Base-by-base conservation (phyloP, 1,284 basidiomycete genomes). In the Gomphus bonarii region DNA sequence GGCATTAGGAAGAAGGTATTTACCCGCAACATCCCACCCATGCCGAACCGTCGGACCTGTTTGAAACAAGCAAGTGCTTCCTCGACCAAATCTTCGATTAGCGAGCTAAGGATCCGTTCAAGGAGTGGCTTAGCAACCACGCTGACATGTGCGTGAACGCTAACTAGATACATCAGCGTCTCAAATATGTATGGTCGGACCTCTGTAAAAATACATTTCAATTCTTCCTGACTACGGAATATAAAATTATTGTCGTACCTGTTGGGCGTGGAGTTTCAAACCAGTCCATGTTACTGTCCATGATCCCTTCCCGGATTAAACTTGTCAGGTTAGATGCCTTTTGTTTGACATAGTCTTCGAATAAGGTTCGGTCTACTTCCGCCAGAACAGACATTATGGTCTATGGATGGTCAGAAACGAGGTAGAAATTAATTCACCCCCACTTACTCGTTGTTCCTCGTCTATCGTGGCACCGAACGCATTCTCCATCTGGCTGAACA, bases 1-100 rank as follows among this genome's bases (percentile, higher is more conserved):
- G 59, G 50, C 52, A 38, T 8, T 25, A 38, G 10, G 20, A 25
- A 55, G 28, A 25, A 30, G 25, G 52, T 10, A 78, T 85, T 62
- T 68, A 94, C 92, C 60, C 91, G 83, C 35, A 99, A 78, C 97
- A 99, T 99, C 11, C 97, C 97, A 48, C 97, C 97, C 83, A 97
- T 97, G 16, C 95, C 94, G 66, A 97, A 97, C 42, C 84, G 79
- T 62, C 83, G 84, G 33, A 99, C 84, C 68, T 90, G 84, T 60
- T 80, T 80, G 80, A 99, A 97, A 66, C 85, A 88, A 7, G 78
- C 78, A 55, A 97, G 73, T 0, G 92, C 88, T 62, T 92, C 88
- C 7, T 82, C 76, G 4, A 92, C 88, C 14, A 97, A 75, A 60
- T 88, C 83, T 60, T 94, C 88, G 10, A 95, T 86, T 8, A 99